These are phyloP conservation scores for Starmera dryadoides DNA, from an alignment of 805 yeast genomes.

Conservation along the genomic window DNA sequence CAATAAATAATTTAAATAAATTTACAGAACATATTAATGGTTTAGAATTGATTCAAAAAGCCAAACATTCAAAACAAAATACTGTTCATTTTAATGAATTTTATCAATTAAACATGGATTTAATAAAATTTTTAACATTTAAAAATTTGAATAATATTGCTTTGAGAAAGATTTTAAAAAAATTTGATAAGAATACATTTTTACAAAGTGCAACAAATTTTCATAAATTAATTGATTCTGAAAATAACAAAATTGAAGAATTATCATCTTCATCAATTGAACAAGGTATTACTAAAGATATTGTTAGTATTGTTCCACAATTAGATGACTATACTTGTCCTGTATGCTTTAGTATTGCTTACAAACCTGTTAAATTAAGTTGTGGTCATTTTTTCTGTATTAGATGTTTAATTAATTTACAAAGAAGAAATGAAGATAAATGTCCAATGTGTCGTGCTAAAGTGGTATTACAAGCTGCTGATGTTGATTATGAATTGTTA, in stretches of 20 bases:
- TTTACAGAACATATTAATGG: conserved; percentile 33
- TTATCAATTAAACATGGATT: conserved; percentile 42
- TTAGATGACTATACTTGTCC: conserved; percentile 74
- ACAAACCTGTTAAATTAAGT: conserved; percentile 56
- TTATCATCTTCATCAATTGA: conserved; percentile 14
- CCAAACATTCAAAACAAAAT: conserved; percentile 37
- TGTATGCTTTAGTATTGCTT: conserved; percentile 62
- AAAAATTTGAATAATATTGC: conserved; percentile 60
- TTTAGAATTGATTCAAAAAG: conserved; percentile 30
- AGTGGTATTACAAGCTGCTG: conserved; percentile 53
- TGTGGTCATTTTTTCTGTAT: conserved; percentile 71
- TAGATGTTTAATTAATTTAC: conserved; percentile 62
- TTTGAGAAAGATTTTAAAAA: conserved; percentile 59
- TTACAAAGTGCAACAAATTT: conserved; percentile 39
- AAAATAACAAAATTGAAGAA: conserved; percentile 41
- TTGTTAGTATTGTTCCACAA: conserved; percentile 59
- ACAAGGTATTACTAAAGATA: conserved; percentile 41
- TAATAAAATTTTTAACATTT: conserved; percentile 51
- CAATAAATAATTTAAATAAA: conserved; percentile 36
- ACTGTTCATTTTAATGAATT: conserved; percentile 41
- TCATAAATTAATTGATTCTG: conserved; percentile 35
- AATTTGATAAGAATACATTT: conserved; percentile 67
- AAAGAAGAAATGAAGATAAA: conserved; percentile 46
- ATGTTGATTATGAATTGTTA: conserved; percentile 49
- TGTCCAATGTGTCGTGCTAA: conserved; percentile 61